These are phyloP conservation scores for Cystobasidium pallidum DNA, from an alignment of 1,284 basidiomycete species.

Conservation along the genomic window DNA sequence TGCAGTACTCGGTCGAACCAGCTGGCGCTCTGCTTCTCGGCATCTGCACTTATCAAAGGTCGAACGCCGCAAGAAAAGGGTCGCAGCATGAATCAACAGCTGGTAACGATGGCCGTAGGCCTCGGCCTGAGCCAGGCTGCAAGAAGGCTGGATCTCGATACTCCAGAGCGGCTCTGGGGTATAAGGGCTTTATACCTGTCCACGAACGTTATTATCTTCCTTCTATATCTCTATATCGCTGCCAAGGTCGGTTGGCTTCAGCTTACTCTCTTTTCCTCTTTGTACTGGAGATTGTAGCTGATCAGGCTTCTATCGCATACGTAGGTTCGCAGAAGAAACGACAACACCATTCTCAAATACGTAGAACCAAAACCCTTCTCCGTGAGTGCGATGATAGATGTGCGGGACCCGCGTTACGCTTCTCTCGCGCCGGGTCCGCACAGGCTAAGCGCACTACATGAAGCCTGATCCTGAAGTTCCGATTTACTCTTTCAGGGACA, in stretches of 20 bases:
- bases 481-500: slow-evolving; percentile 61
- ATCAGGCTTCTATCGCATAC: background rate
- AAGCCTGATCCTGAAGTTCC: background rate
- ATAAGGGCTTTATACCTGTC: slow-evolving; percentile 26
- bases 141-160: slow-evolving; percentile 36
- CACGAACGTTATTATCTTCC: slow-evolving; percentile 19
- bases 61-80: background rate
- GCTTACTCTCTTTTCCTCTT: background rate
- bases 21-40: background rate
- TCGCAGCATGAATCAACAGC: slow-evolving; percentile 36
- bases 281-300: background rate
- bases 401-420: background rate
- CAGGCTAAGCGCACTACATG: too few species aligned
- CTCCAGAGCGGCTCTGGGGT: slow-evolving; percentile 18
- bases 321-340: slow-evolving; percentile 91
- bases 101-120: slow-evolving; percentile 28
- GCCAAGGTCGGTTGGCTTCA: slow-evolving; percentile 11
- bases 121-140: slow-evolving; percentile 36
- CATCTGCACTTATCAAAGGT: too few species aligned
- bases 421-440: background rate
- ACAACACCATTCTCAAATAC: slow-evolving; percentile 93
- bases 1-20: too few species aligned
- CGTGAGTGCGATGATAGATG: background rate
- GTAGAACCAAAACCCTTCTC: slow-evolving; percentile 59
- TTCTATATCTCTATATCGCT: slow-evolving; percentile 38